Evolutionary conservation across 192 early-diverging fungal species (phyloP), one percentile per base, ranked within the genome.

Genomic region (Diversispora epigaea): DNA sequence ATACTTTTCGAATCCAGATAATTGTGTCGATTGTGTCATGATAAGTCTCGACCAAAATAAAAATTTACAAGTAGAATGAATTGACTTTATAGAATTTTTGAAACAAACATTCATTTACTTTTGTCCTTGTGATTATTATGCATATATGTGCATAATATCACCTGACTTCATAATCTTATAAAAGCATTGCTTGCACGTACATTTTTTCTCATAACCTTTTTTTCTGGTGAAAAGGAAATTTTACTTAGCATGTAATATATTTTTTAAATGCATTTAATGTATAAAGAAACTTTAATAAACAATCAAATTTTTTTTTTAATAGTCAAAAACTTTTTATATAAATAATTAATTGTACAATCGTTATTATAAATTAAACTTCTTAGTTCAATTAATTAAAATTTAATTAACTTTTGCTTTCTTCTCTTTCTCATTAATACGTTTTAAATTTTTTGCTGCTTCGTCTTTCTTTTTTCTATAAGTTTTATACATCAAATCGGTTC

Each of bases 401-500:
- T 17, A 54, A 17, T 54, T 54, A 4, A 4, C 50, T 54, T 54
- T 54, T 54, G n/a, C 14, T 54, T 54, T 54, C n/a, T 54, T 54
- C n/a, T 4, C 50, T 4, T 11, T 54, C 25, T 32, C 25, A 2
- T 32, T 32, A 32, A 32, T 32, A 32, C 25, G 25, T 32, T 32
- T 32, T 32, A 32, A 32, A 54, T 10, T 14, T 76, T 80, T 77
- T 6, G 21, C 39, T 61, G 76, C 82, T 2, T 44, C 47, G 3
- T 72, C 83, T 76, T 85, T 80, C 41, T 82, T 83, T 46, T 82
- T 75, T 69, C 82, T 83, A 78, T 84, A 85, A 22, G 86, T 89
- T 14, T 86, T 81, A 79, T 93, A 95, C 78, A 90, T 93, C 49
- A 80, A 79, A 83, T 95, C 93, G 32, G 94, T 97, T 44, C 94